Base-by-base conservation (phyloP, 2,329 filamentous ascomycete genomes). In the Talaromyces sp. region DNA sequence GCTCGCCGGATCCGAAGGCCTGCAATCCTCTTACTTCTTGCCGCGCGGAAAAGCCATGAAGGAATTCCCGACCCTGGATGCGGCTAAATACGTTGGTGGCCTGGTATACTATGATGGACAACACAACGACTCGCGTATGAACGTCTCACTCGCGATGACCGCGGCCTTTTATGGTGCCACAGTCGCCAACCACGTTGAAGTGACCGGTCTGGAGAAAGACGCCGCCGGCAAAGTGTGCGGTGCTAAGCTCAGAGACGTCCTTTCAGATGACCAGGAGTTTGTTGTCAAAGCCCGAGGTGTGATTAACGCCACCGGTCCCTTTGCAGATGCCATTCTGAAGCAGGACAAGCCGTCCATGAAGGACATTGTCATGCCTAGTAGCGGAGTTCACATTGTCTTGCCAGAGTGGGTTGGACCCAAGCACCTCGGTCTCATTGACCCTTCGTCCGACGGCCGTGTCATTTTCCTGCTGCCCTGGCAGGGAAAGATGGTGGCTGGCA, bases 381-480 rank as follows among this genome's bases (percentile, higher is more conserved):
- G 90, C 46, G 91, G 91, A 68, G 90, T 93, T 24, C 91, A 96
- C 75, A 84, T 96, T 64, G 88, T 95, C 64, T 84, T 96, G 2
- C 91, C 91, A 21, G 90, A 90, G 54, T 94, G 93, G 79, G 94
- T 88, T 79, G 90, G 88, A 67, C 91, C 91, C 46, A 83, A 86
- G 24, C 88, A 92, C 70, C 93, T 95, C 90, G 91, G 91, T 63
- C 81, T 95, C 48, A 90, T 95, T 67, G 91, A 96, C 69, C 91
- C 91, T 7, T 86, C 86, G 1, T 94, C 91, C 1, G 91, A 95
- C 69, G 91, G 91, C 21, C 85, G 91, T 72, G 91, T 95, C 57
- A 93, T 95, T 70, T 95, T 95, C 84, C 94, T 96, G 82, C 81
- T 95, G 43, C 91, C 91, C 21, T 95, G 91, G 91, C 90, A 95